phyloP scores from a whole-genome alignment of 1,139 yeast genomes.

The Yamadazyma trypodendri region DNA sequence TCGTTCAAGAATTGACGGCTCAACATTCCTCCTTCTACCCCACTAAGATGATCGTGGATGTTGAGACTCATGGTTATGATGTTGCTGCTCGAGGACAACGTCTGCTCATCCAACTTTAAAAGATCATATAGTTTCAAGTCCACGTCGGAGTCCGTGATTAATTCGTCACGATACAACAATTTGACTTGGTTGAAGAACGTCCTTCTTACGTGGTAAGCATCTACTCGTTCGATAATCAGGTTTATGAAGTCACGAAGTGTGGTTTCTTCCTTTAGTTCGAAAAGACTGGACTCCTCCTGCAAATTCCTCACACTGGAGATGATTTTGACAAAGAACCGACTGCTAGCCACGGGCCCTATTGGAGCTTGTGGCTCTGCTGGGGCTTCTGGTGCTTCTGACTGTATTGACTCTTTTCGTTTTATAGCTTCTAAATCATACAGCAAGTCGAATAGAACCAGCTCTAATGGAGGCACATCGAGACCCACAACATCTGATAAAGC shows the following conservation, averaged over 20 bases:
- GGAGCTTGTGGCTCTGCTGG: no score
- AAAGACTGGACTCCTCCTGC: conserved; percentile 22
- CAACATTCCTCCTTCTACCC: conserved; percentile 25
- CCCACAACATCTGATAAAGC: conserved; percentile 19
- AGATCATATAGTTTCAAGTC: conserved; percentile 12
- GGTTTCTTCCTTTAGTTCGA: conserved; percentile 24
- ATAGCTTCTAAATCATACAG: conserved; percentile 11
- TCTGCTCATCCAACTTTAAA: conserved; percentile 15
- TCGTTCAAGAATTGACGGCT: conserved; percentile 30
- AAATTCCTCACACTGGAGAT: conserved; percentile 19
- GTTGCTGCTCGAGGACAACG: conserved; percentile 15
- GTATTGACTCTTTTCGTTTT: background rate
- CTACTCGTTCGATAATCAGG: conserved; percentile 23
- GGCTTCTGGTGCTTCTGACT: background rate
- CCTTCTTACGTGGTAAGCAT: conserved; percentile 24
- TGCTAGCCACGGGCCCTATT: no score
- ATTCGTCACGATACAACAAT: conserved; percentile 16
- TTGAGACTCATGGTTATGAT: conserved; percentile 14
- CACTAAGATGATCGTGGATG: conserved; percentile 17
- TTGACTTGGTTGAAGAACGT: conserved; percentile 31
- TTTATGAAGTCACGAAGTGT: conserved; percentile 24
- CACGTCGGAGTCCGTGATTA: conserved; percentile 12
- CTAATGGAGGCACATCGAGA: conserved; percentile 32
- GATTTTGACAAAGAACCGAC: conserved; percentile 15
- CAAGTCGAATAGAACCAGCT: conserved; percentile 19